Evolutionary conservation across 306 rosid species (phyloP).

Genomic region (Mucuna pruriens): DNA sequence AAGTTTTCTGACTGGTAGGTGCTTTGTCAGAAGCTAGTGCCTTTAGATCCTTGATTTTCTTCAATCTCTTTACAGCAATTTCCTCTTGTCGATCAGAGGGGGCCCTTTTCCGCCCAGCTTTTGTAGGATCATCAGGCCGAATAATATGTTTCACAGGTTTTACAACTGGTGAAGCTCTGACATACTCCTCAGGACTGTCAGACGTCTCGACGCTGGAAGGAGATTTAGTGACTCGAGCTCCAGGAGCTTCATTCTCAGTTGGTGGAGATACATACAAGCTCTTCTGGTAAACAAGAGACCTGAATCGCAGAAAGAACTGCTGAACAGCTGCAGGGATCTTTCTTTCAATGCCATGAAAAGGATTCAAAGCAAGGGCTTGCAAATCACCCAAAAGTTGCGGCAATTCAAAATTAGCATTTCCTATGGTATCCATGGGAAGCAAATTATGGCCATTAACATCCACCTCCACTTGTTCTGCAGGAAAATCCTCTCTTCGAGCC

Average conservation of each 20-base stretch:
- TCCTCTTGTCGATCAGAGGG: constrained; percentile 96
- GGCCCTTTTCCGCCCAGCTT: constrained; percentile 82
- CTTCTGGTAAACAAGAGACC: constrained; percentile 85
- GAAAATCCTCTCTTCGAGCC: constrained; percentile 54
- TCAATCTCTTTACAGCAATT: constrained; percentile 78
- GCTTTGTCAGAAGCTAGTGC: constrained; percentile 72
- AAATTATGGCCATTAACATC: constrained; percentile 41
- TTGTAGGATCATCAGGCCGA: constrained; percentile 75
- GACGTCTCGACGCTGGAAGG: constrained; percentile 41
- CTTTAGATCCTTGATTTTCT: constrained; percentile 75
- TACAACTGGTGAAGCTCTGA: constrained; percentile 50
- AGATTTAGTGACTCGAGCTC: constrained; percentile 49
- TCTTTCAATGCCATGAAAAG: constrained; percentile 72
- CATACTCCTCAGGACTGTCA: constrained; percentile 55
- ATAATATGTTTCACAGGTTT: constrained; percentile 65
- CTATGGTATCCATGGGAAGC: constrained; percentile 37
- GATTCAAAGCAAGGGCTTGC: constrained; percentile 88
- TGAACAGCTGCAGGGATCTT: constrained; percentile 56
- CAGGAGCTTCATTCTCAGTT: constrained; percentile 60
- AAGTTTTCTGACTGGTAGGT: constrained; percentile 51
- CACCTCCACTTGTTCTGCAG: constrained; percentile 45
- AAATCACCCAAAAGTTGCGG: constrained; percentile 73
- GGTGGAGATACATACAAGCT: constrained; percentile 69
- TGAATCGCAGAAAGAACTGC: constrained; percentile 76
- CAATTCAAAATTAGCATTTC: constrained; percentile 50